phyloP scores from a whole-genome alignment of 2,329 filamentous ascomycete genomes.

The Neonectria magnoliae region DNA sequence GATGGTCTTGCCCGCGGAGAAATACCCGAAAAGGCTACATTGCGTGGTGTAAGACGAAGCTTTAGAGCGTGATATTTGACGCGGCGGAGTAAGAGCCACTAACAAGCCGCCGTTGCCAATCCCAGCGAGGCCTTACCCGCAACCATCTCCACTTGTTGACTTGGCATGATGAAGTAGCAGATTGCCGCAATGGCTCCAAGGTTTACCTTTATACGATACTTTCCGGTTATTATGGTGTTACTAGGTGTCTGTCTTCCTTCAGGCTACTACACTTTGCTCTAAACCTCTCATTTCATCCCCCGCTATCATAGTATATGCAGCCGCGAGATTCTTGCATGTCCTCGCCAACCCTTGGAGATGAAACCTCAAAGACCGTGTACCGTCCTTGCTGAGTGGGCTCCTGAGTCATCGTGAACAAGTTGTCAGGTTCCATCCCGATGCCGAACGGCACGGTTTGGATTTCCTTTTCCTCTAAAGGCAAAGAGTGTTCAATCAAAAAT shows the following conservation, averaged over 20 bases:
- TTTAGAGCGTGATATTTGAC: not conserved
- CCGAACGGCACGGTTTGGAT: not conserved
- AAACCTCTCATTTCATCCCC: no score
- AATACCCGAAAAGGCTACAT: not conserved
- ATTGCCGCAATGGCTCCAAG: not conserved
- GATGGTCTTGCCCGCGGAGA: no score
- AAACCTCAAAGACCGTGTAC: no score
- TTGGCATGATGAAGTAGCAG: not conserved
- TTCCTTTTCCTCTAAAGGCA: constrained; percentile 14
- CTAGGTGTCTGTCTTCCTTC: no score
- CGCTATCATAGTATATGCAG: no score
- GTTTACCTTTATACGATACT: not conserved
- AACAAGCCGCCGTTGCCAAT: not conserved
- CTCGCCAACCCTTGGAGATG: no score
- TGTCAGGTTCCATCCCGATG: not conserved
- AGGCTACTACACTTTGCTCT: not conserved
- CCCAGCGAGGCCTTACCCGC: not conserved
- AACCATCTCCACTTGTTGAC: not conserved
- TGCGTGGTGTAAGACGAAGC: not conserved
- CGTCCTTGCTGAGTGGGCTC: not conserved
- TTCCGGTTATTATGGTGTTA: not conserved
- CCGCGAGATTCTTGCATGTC: no score
- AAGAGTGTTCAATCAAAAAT: constrained; percentile 30
- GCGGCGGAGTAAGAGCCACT: not conserved
- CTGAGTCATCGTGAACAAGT: not conserved